A percentile compares a stretch with the other conserved stretches of the same genome.
Conservation (phyloP, 805 yeast species). For the Zygotorulaspora sp. region DNA sequence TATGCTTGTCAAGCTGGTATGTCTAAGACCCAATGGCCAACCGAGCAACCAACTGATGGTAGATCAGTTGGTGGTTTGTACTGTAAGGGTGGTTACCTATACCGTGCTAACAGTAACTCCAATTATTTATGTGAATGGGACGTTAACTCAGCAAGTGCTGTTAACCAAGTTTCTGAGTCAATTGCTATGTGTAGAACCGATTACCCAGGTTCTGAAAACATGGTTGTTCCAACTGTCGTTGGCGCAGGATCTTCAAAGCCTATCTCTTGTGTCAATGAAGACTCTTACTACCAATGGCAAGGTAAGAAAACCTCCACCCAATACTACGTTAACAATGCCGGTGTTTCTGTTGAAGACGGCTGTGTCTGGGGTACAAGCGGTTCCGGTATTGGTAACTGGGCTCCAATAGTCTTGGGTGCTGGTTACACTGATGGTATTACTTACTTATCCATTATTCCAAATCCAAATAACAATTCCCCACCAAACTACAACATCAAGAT, state of each 20-base stretch:
- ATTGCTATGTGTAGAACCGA: conserved; percentile 97
- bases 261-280: conserved; percentile 76
- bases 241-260: conserved; percentile 60
- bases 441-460: conserved; percentile 88
- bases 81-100: conserved; percentile 79
- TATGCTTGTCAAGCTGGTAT: conserved; percentile 98
- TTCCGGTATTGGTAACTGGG: conserved; percentile 93
- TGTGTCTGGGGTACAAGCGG: conserved; percentile 88
- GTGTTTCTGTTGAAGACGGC: conserved; percentile 84
- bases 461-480: conserved; percentile 76
- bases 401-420: conserved; percentile 92
- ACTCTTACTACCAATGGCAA: conserved; percentile 72
- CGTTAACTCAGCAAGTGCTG: conserved; percentile 60
- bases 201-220: conserved; percentile 98
- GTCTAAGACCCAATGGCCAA: conserved; percentile 99
- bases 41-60: conserved; percentile 80
- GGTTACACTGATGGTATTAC: conserved; percentile 70
- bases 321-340: conserved; percentile 96
- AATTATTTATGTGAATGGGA: conserved; percentile 88
- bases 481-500: conserved; percentile 75
- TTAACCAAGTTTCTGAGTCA: conserved; percentile 53
- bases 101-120: conserved; percentile 68
- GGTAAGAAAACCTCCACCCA: conserved; percentile 87
- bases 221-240: conserved; percentile 90
- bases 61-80: conserved; percentile 89